Conservation (phyloP, 768 basidiomycete species). For the Atractiella rhizophila region DNA sequence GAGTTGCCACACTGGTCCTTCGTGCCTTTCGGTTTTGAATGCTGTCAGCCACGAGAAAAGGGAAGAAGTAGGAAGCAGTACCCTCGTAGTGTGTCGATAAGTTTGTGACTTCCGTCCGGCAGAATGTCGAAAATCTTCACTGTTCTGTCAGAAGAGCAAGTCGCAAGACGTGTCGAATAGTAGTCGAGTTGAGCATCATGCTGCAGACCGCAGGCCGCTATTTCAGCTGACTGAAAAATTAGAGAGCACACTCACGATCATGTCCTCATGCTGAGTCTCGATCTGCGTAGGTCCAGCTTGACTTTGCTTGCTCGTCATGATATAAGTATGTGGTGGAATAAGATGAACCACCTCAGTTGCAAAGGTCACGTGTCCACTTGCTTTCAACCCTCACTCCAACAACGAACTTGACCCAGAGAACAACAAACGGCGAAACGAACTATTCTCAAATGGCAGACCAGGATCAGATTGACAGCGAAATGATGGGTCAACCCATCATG, state of each 20-base stretch:
- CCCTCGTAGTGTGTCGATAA: slow-evolving; percentile 43
- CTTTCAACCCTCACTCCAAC: too few species aligned
- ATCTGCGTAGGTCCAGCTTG: too few species aligned
- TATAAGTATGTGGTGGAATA: too few species aligned
- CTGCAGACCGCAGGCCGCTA: slow-evolving; percentile 24
- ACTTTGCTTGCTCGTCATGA: too few species aligned
- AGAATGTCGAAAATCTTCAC: slow-evolving; percentile 76
- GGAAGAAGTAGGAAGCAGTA: slow-evolving; percentile 20
- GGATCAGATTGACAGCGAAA: too few species aligned
- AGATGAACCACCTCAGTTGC: too few species aligned
- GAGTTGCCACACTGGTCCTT: slow-evolving; percentile 93
- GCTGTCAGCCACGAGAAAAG: too few species aligned
- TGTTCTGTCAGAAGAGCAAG: slow-evolving; percentile 83
- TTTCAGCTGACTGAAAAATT: background rate
- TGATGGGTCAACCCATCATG: too few species aligned
- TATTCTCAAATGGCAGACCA: too few species aligned
- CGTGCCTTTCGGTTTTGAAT: slow-evolving; percentile 37
- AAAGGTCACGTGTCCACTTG: too few species aligned
- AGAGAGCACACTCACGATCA: slow-evolving; percentile 46
- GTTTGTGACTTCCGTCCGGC: slow-evolving; percentile 28
- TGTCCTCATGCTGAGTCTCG: slow-evolving; percentile 91
- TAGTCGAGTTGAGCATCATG: slow-evolving; percentile 97
- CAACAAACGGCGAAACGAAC: too few species aligned
- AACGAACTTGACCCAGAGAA: too few species aligned
- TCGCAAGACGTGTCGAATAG: slow-evolving; percentile 86